Conservation (phyloP, 1,139 yeast species). For the Spencermartinsiella ligniputridi region DNA sequence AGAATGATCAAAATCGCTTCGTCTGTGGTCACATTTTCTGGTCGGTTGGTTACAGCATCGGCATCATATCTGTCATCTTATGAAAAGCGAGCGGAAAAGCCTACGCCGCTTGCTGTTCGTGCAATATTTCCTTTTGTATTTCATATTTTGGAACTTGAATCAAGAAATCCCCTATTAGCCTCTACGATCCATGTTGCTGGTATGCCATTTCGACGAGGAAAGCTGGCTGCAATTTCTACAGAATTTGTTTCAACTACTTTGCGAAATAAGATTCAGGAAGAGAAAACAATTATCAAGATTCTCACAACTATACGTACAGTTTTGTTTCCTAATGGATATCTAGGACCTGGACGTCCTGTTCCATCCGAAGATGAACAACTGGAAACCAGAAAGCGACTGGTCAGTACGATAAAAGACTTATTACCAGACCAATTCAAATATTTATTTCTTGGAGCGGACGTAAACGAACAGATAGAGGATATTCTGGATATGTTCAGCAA, state of each 20-base stretch:
- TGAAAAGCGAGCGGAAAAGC: background rate
- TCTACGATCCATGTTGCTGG: slow-evolving; percentile 25
- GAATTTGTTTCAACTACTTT: slow-evolving; percentile 24
- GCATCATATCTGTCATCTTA: background rate
- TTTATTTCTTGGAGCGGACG: slow-evolving; percentile 24
- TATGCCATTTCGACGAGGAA: slow-evolving; percentile 27
- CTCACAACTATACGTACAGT: slow-evolving; percentile 31
- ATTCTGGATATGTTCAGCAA: slow-evolving; percentile 37
- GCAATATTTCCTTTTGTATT: slow-evolving; percentile 24
- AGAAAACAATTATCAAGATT: slow-evolving; percentile 23
- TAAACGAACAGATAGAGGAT: slow-evolving; percentile 29
- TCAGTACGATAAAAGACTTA: slow-evolving; percentile 14
- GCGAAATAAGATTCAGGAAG: slow-evolving; percentile 17
- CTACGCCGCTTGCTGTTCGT: slow-evolving; percentile 7
- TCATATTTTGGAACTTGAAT: slow-evolving; percentile 21
- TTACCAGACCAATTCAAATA: slow-evolving; percentile 18
- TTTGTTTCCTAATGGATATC: slow-evolving; percentile 39
- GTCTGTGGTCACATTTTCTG: background rate
- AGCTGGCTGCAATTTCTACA: slow-evolving; percentile 23
- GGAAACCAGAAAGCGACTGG: slow-evolving; percentile 16
- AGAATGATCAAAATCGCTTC: background rate
- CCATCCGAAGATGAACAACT: slow-evolving; percentile 29
- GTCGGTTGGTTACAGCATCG: background rate
- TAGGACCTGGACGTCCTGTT: slow-evolving; percentile 39
- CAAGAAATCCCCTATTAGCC: slow-evolving; percentile 29